Percentiles rank a stretch among this genome's conserved stretches.
phyloP scores from a whole-genome alignment of 495 filamentous ascomycete species.

The Aspergillus incahuasiensis region DNA sequence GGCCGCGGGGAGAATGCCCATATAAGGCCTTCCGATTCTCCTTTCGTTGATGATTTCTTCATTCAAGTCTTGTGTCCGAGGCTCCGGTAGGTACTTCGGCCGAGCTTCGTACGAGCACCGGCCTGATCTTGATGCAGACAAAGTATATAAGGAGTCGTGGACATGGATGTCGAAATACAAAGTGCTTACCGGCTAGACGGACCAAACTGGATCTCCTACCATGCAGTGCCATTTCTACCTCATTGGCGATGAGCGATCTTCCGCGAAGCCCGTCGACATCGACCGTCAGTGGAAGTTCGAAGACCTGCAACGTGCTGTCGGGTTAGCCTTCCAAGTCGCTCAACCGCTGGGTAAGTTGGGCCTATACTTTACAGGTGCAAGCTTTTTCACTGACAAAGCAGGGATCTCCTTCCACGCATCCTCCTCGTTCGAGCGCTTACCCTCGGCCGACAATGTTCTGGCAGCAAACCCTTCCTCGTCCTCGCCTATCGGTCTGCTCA shows the following conservation, averaged over 20 bases:
- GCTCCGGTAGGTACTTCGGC: not conserved
- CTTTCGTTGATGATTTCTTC: not conserved
- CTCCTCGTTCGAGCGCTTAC: too few species aligned
- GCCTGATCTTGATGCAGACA: too few species aligned
- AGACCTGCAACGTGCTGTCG: constrained; percentile 23
- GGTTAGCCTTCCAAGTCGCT: constrained; percentile 17
- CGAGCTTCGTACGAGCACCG: constrained; percentile 20
- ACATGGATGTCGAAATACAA: too few species aligned
- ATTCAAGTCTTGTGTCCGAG: not conserved
- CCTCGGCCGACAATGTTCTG: constrained; percentile 25
- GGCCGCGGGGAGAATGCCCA: too few species aligned
- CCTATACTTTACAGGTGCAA: too few species aligned
- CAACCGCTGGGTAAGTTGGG: constrained; percentile 21
- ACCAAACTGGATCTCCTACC: constrained; percentile 1
- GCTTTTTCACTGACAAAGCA: too few species aligned
- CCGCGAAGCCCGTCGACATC: constrained; percentile 16
- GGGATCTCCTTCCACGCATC: constrained; percentile 35
- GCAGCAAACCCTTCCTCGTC: constrained; percentile 1
- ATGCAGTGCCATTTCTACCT: constrained; percentile 21
- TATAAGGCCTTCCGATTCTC: not conserved
- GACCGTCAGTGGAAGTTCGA: constrained; percentile 24
- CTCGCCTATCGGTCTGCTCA: constrained; percentile 33
- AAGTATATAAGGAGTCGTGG: too few species aligned
- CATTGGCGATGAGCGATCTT: constrained; percentile 21
- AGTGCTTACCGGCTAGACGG: too few species aligned